A percentile compares a stretch with the other conserved stretches of the same genome.
Evolutionary conservation across 148 eudicot genomes (phyloP).

Genomic region (Cornus controversa): DNA sequence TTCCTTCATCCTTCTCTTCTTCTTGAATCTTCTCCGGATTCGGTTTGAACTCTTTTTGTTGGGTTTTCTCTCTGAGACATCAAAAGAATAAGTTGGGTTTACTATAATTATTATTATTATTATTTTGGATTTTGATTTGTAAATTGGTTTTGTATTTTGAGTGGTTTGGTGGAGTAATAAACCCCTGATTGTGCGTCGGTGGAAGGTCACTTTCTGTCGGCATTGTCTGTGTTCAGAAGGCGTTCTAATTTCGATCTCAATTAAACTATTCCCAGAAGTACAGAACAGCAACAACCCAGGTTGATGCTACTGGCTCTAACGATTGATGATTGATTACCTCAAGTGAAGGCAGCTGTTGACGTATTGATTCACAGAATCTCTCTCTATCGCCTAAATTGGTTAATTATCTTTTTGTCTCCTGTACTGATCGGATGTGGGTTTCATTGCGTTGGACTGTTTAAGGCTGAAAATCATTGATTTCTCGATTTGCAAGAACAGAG

Average conservation of each 20-base stretch:
- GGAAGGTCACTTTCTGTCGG: slow-evolving; percentile 48
- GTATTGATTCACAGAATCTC: no score
- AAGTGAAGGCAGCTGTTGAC: not conserved
- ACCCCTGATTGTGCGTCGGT: slow-evolving; percentile 48
- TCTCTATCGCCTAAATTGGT: no score
- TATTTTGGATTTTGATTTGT: not conserved
- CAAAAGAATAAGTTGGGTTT: not conserved
- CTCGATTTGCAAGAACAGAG: not conserved
- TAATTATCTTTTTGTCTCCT: no score
- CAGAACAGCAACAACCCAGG: not conserved
- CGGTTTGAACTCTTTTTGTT: not conserved
- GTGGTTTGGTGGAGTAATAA: slow-evolving; percentile 17
- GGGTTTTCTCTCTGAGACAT: not conserved
- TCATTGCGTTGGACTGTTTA: not conserved
- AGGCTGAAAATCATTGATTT: not conserved
- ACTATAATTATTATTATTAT: not conserved
- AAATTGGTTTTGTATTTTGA: not conserved
- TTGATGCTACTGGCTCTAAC: not conserved
- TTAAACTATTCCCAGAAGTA: slow-evolving; percentile 6
- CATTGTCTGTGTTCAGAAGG: slow-evolving; percentile 38
- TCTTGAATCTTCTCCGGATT: not conserved
- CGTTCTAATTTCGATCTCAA: slow-evolving; percentile 15
- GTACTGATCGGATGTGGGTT: no score
- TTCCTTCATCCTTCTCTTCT: slow-evolving; percentile 2
- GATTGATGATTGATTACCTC: not conserved